These are phyloP conservation scores for Phoenix dactylifera DNA, from an alignment of 176 grass and related monocot species.

Conservation along the genomic window DNA sequence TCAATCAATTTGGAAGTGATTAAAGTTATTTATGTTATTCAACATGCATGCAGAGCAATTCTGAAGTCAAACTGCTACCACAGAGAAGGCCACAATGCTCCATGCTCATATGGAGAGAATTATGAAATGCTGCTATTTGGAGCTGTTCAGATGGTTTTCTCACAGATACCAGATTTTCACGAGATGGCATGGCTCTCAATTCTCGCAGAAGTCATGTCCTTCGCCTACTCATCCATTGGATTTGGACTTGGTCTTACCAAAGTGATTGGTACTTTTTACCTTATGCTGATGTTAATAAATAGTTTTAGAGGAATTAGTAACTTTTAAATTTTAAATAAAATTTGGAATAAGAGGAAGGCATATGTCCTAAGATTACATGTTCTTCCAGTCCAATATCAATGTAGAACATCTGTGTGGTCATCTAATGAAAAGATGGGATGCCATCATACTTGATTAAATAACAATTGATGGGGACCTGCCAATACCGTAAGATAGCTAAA, in stretches of 20 bases:
- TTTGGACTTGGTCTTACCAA: conserved; percentile 43
- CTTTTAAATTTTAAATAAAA: too few relatives aligned
- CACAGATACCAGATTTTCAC: conserved; percentile 63
- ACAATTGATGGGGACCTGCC: too few relatives aligned
- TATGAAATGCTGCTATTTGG: conserved; percentile 67
- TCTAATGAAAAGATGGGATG: too few relatives aligned
- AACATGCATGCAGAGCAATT: conserved; percentile 39
- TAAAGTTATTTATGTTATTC: neutral
- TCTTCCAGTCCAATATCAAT: too few relatives aligned
- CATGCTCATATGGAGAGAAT: conserved; percentile 38
- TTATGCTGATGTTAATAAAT: too few relatives aligned
- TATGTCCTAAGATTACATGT: too few relatives aligned
- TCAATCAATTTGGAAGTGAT: neutral
- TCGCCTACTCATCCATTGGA: conserved; percentile 65
- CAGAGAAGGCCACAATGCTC: conserved; percentile 38
- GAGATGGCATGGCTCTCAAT: conserved; percentile 81
- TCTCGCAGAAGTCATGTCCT: conserved; percentile 63
- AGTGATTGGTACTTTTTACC: conserved; percentile 35
- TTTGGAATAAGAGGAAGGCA: too few relatives aligned
- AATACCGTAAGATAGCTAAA: too few relatives aligned
- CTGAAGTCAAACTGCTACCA: conserved; percentile 63
- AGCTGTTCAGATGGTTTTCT: conserved; percentile 45
- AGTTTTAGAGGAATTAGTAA: too few relatives aligned
- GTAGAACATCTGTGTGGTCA: too few relatives aligned
- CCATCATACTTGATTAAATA: too few relatives aligned